Percentiles rank a stretch among this genome's conserved stretches.
These are phyloP conservation scores for Podaxis sp. DNA, from an alignment of 768 basidiomycete species.

Conservation along the genomic window DNA sequence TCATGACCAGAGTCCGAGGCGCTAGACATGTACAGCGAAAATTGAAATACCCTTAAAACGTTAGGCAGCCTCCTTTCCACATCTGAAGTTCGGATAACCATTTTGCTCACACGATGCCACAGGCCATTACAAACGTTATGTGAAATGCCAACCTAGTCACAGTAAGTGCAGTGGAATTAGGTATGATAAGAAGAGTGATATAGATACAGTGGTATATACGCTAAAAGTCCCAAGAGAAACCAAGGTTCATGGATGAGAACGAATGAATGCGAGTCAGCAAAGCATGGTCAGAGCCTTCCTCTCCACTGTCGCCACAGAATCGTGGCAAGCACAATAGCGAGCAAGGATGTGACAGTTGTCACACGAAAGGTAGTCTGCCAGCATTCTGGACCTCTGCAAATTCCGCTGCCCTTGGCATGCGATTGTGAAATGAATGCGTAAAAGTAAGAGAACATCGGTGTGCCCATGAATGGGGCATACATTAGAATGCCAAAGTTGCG, in stretches of 20 bases:
- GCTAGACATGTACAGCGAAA: no score
- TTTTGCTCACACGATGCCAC: no score
- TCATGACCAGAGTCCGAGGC: no score
- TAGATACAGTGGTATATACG: not conserved
- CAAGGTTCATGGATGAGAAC: not conserved
- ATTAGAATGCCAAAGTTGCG: conserved; percentile 77
- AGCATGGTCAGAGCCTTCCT: conserved; percentile 40
- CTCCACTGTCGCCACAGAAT: conserved; percentile 67
- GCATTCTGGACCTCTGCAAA: conserved; percentile 60
- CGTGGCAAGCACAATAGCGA: conserved; percentile 43
- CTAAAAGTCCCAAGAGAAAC: not conserved
- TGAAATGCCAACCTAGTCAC: no score
- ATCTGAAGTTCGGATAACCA: no score
- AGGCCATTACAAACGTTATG: no score
- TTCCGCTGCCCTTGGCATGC: conserved; percentile 37
- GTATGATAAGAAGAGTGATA: no score
- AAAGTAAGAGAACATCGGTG: conserved; percentile 73
- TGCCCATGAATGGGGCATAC: conserved; percentile 75
- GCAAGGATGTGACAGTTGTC: conserved; percentile 36
- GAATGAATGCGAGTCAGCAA: not conserved
- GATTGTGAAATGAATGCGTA: conserved; percentile 68
- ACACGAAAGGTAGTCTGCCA: conserved; percentile 69
- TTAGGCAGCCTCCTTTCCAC: no score
- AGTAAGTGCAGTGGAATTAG: no score
- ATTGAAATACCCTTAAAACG: no score